Base-by-base conservation (phyloP, 1,139 yeast genomes). In the Candida pseudocylindracea region DNA sequence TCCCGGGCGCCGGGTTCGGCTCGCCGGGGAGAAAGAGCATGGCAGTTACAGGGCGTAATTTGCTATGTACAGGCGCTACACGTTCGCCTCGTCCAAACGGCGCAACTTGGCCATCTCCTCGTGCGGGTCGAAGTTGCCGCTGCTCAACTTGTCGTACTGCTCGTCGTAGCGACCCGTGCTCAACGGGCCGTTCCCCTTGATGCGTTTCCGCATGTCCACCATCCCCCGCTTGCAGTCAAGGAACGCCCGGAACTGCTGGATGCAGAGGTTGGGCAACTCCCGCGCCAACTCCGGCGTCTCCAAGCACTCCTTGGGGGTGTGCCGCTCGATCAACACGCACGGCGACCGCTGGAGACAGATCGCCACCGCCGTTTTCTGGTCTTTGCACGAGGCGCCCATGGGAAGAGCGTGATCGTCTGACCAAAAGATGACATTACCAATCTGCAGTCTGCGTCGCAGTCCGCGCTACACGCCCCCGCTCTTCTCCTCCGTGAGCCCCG, bases 291-390 rank as follows among this genome's bases (percentile, higher is more conserved):
- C 75, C 1, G 94, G 93, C 40, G 83, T 63, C 31, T 78, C 75
- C 24, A 85, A 53, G 48, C 98, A 88, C 38, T 81, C 74, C 41
- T 79, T 75, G 4, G 98, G 98, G 2, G 83, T 79, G 51, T 88
- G 66, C 40, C 98, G 61, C 40, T 88, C 80, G 29, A 88, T 66
- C 57, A 88, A 64, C 35, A 88, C 98, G 52, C 98, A 88, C 11
- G 96, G 96, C 5, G 96, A 83, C 49, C 95, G 63, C 50, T 88
- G 98, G 33, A 88, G 62, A 48, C 98, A 88, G 20, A 88, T 74
- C 7, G 96, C 96, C 39, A 88, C 81, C 11, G 93, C 93, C 44
- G 70, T 80, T 45, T 83, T 69, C 46, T 85, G 91, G 51, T 88
- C 98, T 45, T 79, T 75, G 53, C 98, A 88, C 62, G 93, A 83